These are phyloP conservation scores for Paramecium biaurelia DNA, from an alignment of 73 alveolate genomes.

Conservation along the genomic window DNA sequence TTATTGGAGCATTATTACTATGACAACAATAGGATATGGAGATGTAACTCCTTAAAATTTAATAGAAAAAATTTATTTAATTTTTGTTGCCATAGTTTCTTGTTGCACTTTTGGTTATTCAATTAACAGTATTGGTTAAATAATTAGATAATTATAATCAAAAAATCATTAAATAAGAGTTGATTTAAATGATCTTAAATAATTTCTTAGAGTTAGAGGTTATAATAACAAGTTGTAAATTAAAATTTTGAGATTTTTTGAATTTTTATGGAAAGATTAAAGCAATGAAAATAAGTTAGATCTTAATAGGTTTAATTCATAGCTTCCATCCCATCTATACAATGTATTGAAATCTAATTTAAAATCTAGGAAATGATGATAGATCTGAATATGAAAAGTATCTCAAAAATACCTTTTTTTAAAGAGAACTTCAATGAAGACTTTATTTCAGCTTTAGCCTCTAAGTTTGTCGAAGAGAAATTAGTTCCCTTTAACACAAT, in stretches of 20 bases:
- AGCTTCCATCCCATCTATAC: not conserved
- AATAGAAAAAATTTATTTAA: conserved; percentile 6
- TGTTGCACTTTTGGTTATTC: conserved; percentile 64
- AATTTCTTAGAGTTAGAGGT: conserved; percentile 16
- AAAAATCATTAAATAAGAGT: conserved; percentile 20
- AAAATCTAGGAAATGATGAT: conserved; percentile 35
- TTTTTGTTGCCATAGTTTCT: conserved; percentile 53
- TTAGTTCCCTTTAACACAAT: not conserved
- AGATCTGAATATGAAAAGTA: conserved; percentile 29
- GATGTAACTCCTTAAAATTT: conserved; percentile 52
- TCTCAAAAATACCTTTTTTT: not conserved
- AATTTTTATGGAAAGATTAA: conserved; percentile 34
- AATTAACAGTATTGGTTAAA: conserved; percentile 40
- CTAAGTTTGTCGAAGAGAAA: not conserved
- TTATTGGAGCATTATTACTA: conserved; percentile 57
- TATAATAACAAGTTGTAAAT: not conserved
- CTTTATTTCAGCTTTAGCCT: not conserved
- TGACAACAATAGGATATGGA: conserved; percentile 67
- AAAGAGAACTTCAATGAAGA: not conserved
- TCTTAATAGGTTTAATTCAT: not conserved
- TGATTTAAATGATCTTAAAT: conserved; percentile 4
- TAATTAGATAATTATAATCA: not conserved
- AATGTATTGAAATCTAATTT: not conserved
- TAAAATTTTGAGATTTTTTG: conserved; percentile 15
- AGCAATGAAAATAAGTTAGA: not conserved